A percentile compares a stretch with the other conserved stretches of the same genome.
These are phyloP conservation scores for Hordeum pubiflorum DNA, from an alignment of 202 grass and related monocot species.

Conservation along the genomic window DNA sequence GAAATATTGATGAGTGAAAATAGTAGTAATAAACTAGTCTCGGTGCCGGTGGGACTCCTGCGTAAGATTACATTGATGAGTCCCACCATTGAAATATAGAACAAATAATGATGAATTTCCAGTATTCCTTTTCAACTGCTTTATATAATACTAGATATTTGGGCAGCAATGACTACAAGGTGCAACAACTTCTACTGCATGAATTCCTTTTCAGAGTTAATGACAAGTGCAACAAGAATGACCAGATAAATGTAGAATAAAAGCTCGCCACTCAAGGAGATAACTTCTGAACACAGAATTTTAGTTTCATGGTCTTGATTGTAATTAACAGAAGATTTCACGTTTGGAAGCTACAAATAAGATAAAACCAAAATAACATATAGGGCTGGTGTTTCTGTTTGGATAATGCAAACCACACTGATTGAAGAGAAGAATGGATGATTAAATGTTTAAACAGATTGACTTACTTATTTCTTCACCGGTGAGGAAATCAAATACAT, in stretches of 20 bases:
- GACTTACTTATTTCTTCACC: conserved; percentile 87
- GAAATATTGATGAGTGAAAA: not conserved
- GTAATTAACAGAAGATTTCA: not conserved
- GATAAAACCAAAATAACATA: not conserved
- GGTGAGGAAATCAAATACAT: conserved; percentile 74
- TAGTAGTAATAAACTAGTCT: not conserved
- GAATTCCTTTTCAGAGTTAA: not conserved
- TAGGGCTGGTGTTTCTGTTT: not conserved
- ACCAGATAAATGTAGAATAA: not conserved
- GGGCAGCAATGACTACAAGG: not conserved
- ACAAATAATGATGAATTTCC: no score
- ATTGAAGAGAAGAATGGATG: not conserved
- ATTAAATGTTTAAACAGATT: not conserved
- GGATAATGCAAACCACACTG: not conserved
- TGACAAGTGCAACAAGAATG: not conserved
- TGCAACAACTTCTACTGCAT: not conserved
- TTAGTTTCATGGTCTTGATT: not conserved
- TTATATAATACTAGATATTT: not conserved
- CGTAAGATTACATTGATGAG: not conserved
- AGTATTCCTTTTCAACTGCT: not conserved
- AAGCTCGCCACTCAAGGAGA: not conserved
- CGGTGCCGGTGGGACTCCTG: not conserved
- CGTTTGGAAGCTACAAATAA: not conserved
- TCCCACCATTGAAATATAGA: not conserved
- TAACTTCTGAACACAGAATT: not conserved